Percentiles rank a stretch among this genome's conserved stretches.
These are phyloP conservation scores for Agarophyton chilense DNA, from an alignment of 23 red algal genomes.

Conservation along the genomic window DNA sequence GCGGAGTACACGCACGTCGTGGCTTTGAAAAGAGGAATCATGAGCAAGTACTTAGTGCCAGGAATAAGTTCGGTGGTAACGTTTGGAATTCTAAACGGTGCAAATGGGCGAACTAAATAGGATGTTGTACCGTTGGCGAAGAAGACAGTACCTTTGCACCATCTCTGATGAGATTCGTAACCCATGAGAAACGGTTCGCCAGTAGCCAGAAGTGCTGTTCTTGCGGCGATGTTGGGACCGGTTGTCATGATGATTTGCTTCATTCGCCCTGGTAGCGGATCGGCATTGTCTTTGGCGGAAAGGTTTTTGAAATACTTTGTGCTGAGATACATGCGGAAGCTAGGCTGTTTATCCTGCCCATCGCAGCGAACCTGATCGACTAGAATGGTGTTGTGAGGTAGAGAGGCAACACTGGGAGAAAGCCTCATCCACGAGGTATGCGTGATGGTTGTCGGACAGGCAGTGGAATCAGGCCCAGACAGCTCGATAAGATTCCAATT, in stretches of 20 bases:
- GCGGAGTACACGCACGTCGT: slow-evolving; percentile 15
- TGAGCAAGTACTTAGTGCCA: slow-evolving; percentile 21
- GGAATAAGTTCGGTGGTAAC: background rate
- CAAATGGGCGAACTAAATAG: slow-evolving; percentile 12
- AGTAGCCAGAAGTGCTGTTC: background rate
- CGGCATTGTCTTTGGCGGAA: background rate
- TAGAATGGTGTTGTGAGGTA: slow-evolving; percentile 8
- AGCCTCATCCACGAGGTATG: slow-evolving; percentile 31
- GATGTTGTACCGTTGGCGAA: background rate
- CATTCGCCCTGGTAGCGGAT: background rate
- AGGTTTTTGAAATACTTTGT: background rate
- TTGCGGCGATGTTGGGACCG: background rate
- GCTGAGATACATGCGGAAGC: background rate
- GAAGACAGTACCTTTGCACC: background rate
- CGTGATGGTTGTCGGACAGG: background rate
- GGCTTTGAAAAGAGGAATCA: background rate
- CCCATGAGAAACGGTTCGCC: slow-evolving; percentile 31
- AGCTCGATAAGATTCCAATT: slow-evolving; percentile 14
- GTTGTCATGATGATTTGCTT: background rate
- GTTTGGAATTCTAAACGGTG: background rate
- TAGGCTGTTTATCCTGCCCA: background rate
- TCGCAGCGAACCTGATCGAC: background rate
- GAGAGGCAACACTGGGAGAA: background rate
- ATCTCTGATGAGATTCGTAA: background rate
- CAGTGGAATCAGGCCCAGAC: background rate